These are phyloP conservation scores for Akanthomyces lecanii DNA, from an alignment of 2,329 filamentous ascomycete species.

Conservation along the genomic window DNA sequence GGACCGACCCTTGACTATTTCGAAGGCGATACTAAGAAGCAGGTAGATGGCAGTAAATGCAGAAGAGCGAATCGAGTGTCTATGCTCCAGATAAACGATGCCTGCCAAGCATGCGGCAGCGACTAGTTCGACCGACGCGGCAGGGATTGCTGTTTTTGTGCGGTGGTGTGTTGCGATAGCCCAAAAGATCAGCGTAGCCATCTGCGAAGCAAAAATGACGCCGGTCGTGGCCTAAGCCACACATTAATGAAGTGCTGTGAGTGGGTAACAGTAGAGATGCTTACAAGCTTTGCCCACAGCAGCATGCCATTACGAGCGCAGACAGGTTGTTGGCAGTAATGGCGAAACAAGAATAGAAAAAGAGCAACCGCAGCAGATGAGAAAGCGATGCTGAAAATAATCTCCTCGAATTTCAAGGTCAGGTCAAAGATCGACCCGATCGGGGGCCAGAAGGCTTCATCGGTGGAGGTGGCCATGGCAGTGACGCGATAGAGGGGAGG, in stretches of 20 bases:
- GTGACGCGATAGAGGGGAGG: not conserved
- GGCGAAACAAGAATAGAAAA: not conserved
- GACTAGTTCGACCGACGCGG: not conserved
- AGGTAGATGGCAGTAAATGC: not conserved
- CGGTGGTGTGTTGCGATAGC: not conserved
- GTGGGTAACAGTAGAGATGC: not conserved
- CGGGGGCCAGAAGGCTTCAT: not conserved
- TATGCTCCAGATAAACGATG: not conserved
- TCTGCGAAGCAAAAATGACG: not conserved
- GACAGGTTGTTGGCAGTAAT: not conserved
- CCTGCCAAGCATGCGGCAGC: not conserved
- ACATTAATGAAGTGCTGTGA: not conserved
- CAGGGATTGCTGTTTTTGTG: conserved; percentile 1
- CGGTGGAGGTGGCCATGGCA: not conserved
- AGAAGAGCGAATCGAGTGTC: not conserved
- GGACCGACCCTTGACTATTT: not conserved
- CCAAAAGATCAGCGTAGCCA: not conserved
- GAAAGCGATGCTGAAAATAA: not conserved
- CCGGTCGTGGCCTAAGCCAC: not conserved
- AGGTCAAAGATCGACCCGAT: not conserved
- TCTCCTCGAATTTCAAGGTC: not conserved
- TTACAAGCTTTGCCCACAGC: not conserved
- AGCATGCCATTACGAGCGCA: not conserved
- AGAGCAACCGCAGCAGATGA: not conserved
- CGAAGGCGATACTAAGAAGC: not conserved